Evolutionary conservation across 768 basidiomycete genomes (phyloP), one percentile per base, ranked within the genome.

Genomic region (Trametes gibbosa): DNA sequence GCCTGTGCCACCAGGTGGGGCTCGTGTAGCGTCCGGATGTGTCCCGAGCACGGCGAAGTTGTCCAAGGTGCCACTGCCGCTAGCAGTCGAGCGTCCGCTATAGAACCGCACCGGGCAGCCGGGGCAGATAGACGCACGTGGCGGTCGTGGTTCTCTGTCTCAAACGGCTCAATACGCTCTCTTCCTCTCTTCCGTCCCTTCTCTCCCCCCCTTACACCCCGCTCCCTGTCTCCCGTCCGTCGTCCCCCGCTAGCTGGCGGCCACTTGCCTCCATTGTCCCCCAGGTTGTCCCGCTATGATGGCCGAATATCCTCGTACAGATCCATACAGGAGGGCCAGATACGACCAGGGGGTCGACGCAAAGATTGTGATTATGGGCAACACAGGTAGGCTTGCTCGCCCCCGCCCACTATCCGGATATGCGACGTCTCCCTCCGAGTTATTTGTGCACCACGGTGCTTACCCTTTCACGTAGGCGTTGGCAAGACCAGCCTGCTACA

Each of bases 361-460:
- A 73, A 95, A 95, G 84, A 91, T 95, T 73, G 93, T 96, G 71
- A 85, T 96, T 68, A 92, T 95, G 89, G 92, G 90, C 77, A 93
- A 89, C 74, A 79, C 78, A 66, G 83, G 83, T 81, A 42, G 21
- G 47, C 55, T 25, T 14, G 7, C 37, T 37, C 17, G 24, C 19
- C 27, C 29, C 5, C 4, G 29, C 29, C 25, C 34, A n/a, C 47
- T 43, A 46, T 58, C 42, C 32, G 27, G 4, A n/a, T 25, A 59
- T 24, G 43, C 62, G 49, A 37, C 51, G 8, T 5, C 13, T 27
- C n/a, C 12, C 16, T 9, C 21, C 37, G 32, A 52, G 16, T 40
- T 27, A 45, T 23, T 50, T 41, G 24, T 43, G 14, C 19, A 14
- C 80, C 79, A 62, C 78, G 79, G 76, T 41, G 48, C 68, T 65